Conservation (phyloP, 345 rosid species). For the Reutealis trisperma region DNA sequence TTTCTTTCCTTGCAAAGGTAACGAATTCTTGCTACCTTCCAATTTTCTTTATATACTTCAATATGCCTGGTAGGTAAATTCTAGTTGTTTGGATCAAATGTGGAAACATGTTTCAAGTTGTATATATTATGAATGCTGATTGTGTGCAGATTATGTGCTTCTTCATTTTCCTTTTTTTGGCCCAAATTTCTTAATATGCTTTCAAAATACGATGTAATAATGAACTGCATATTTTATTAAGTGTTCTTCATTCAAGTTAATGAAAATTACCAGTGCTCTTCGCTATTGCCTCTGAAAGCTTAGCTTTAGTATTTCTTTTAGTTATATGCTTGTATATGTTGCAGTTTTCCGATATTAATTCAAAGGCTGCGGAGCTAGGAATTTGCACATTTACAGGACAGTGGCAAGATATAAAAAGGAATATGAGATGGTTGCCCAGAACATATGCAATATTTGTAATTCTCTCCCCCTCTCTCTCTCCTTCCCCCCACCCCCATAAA, state of each 20-base stretch:
- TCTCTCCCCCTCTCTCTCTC: conserved; percentile 17
- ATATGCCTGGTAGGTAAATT: background rate
- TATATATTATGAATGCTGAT: background rate
- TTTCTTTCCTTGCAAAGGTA: conserved; percentile 84
- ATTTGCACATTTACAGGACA: conserved; percentile 73
- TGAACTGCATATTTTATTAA: background rate
- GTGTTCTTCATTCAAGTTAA: background rate
- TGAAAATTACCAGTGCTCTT: background rate
- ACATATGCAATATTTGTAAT: conserved; percentile 69
- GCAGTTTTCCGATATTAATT: conserved; percentile 61
- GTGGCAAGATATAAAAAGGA: conserved; percentile 64
- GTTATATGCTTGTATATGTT: background rate
- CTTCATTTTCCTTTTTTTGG: background rate
- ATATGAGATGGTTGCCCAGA: conserved; percentile 78
- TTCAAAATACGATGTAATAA: background rate
- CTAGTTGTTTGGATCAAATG: background rate
- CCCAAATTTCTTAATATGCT: background rate
- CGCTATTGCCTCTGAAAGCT: background rate
- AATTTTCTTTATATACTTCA: background rate
- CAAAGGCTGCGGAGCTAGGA: conserved; percentile 57
- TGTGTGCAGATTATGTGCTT: background rate
- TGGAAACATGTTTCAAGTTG: background rate
- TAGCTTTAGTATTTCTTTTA: too few species aligned
- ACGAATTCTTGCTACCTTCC: background rate
- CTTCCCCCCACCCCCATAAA: background rate